A percentile compares a stretch with the other conserved stretches of the same genome.
phyloP scores from a whole-genome alignment of 495 filamentous ascomycete genomes.

The Aspergillus indologenus region DNA sequence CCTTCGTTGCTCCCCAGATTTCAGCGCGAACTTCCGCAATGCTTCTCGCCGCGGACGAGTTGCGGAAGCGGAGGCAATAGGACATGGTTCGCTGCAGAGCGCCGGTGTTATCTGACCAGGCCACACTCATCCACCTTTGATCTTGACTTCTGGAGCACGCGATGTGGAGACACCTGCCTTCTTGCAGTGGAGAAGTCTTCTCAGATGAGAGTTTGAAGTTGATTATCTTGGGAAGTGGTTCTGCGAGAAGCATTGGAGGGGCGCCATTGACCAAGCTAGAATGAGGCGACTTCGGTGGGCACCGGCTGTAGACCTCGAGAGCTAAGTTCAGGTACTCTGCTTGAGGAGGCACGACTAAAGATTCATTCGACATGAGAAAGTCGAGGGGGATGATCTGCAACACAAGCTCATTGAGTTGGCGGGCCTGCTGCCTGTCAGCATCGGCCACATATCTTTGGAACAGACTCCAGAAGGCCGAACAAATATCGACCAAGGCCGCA shows the following conservation, averaged over 20 bases:
- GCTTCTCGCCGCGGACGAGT: conserved; percentile 48
- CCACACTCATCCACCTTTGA: conserved; percentile 80
- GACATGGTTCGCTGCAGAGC: conserved; percentile 72
- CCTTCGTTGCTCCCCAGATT: conserved; percentile 80
- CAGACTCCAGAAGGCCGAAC: conserved; percentile 72
- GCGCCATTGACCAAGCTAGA: conserved; percentile 46
- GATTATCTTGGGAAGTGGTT: conserved; percentile 65
- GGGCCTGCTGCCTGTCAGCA: conserved; percentile 46
- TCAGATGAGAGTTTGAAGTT: conserved; percentile 71
- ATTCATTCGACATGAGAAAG: conserved; percentile 63
- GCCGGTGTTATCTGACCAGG: conserved; percentile 89
- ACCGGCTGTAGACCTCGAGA: conserved; percentile 85
- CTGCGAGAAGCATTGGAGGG: conserved; percentile 73
- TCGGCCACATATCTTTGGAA: conserved; percentile 63
- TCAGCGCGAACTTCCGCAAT: conserved; percentile 68
- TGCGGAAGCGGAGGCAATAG: conserved; percentile 71
- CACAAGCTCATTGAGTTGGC: conserved; percentile 63
- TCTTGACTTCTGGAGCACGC: conserved; percentile 80
- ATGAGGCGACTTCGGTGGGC: conserved; percentile 52
- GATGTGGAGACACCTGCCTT: conserved; percentile 81
- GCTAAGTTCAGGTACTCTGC: conserved; percentile 65
- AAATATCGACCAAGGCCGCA: conserved; percentile 68
- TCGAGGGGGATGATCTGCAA: conserved; percentile 78
- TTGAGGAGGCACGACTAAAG: conserved; percentile 65
- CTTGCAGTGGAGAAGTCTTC: conserved; percentile 63